phyloP scores from a whole-genome alignment of 257 asterid species.

The Solanum medicagineum region DNA sequence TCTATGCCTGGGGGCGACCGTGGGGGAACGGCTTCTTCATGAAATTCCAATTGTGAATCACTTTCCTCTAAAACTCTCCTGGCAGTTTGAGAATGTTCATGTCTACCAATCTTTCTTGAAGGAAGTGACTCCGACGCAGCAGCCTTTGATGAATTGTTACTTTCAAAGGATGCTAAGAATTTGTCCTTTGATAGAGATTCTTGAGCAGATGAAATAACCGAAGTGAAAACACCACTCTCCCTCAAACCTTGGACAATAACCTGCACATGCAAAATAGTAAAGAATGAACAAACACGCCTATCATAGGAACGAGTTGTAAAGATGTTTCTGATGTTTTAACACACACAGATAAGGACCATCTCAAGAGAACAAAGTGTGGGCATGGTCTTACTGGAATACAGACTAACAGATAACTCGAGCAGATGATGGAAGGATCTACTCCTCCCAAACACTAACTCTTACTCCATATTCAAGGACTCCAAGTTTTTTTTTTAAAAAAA shows the following conservation, averaged over 20 bases:
- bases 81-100: constrained; percentile 29
- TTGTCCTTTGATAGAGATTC: constrained; percentile 46
- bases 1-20: constrained; percentile 61
- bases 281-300: not conserved
- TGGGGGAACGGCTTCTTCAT: constrained; percentile 71
- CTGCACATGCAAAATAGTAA: constrained; percentile 21
- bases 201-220: constrained; percentile 53
- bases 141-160: constrained; percentile 48
- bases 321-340: not conserved
- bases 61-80: constrained; percentile 38
- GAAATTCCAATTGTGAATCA: constrained; percentile 1
- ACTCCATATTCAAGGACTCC: not conserved
- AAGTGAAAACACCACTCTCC: constrained; percentile 65
- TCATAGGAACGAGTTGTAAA: not conserved
- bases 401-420: not conserved
- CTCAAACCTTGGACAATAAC: constrained; percentile 79
- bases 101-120: constrained; percentile 62
- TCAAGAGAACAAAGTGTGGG: not conserved
- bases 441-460: not conserved
- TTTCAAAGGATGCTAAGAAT: constrained; percentile 49
- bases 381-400: not conserved
- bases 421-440: not conserved
- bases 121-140: constrained; percentile 29
- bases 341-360: not conserved
- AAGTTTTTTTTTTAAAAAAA: not conserved